Conservation (phyloP, 1,284 basidiomycete species). For the Rugosomyces carneus region DNA sequence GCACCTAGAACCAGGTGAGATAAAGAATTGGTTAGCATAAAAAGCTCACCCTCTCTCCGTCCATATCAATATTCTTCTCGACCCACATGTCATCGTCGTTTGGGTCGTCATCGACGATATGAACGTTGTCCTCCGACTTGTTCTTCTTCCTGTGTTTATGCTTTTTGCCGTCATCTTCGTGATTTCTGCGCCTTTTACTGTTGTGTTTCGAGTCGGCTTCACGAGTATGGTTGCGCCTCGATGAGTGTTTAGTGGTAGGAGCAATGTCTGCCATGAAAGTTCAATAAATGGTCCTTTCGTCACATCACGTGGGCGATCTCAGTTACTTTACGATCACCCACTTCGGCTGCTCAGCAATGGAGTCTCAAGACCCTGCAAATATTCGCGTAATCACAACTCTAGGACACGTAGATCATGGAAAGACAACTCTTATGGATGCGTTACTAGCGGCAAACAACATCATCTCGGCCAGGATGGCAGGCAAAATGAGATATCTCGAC, state of each 20-base stretch:
- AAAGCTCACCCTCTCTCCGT: slow-evolving; percentile 58
- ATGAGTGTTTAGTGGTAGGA: slow-evolving; percentile 17
- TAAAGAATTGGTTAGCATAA: background rate
- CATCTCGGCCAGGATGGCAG: slow-evolving; percentile 91
- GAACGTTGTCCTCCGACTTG: slow-evolving; percentile 23
- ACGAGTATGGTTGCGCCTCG: slow-evolving; percentile 18
- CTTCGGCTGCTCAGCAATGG: slow-evolving; percentile 24
- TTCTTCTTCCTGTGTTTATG: slow-evolving; percentile 27
- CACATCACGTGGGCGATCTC: slow-evolving; percentile 22
- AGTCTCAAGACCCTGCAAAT: slow-evolving; percentile 46
- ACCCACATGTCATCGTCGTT: slow-evolving; percentile 74
- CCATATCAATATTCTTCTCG: slow-evolving; percentile 81
- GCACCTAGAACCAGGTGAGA: slow-evolving; percentile 35
- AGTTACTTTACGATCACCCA: background rate
- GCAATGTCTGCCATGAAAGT: slow-evolving; percentile 16
- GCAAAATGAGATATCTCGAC: slow-evolving; percentile 95
- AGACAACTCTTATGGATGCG: slow-evolving; percentile 93
- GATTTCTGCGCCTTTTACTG: slow-evolving; percentile 46
- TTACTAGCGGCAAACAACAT: slow-evolving; percentile 97
- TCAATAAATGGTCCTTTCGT: slow-evolving; percentile 3
- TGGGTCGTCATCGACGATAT: slow-evolving; percentile 63
- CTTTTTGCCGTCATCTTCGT: slow-evolving; percentile 31
- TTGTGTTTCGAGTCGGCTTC: slow-evolving; percentile 36
- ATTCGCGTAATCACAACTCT: slow-evolving; percentile 76
- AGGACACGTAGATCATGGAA: slow-evolving; percentile 88